Conservation (phyloP, 1,284 basidiomycete genomes). For the Ustilago sp. region DNA sequence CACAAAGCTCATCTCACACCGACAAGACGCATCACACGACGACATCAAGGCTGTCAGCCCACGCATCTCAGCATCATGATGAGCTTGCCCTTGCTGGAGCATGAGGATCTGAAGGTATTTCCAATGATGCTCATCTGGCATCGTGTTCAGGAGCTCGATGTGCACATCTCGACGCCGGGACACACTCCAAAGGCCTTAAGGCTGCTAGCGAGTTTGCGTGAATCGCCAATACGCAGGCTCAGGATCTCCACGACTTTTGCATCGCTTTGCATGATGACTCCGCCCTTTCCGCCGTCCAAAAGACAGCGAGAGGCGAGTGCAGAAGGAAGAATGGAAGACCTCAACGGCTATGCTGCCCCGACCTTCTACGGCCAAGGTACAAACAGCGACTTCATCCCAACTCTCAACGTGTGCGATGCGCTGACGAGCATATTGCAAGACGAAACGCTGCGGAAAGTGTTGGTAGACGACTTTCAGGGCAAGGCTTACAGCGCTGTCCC, state of each 20-base stretch:
- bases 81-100: slow-evolving; percentile 62
- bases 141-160: slow-evolving; percentile 63
- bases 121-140: slow-evolving; percentile 60
- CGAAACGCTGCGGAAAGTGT: slow-evolving; percentile 16
- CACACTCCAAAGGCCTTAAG: slow-evolving; percentile 53
- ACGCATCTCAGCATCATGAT: slow-evolving; percentile 60
- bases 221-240: slow-evolving; percentile 54
- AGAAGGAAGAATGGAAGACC: not conserved
- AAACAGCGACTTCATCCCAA: not conserved
- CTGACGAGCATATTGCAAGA: slow-evolving; percentile 30
- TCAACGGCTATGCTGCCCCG: not conserved
- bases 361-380: not conserved
- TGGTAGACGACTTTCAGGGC: slow-evolving; percentile 45
- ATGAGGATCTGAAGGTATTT: slow-evolving; percentile 62
- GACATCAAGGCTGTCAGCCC: slow-evolving; percentile 55
- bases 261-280: slow-evolving; percentile 54
- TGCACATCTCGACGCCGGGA: slow-evolving; percentile 54
- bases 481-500: slow-evolving; percentile 25
- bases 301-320: slow-evolving; percentile 30
- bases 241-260: slow-evolving; percentile 61
- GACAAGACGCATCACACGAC: slow-evolving; percentile 28
- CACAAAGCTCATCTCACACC: slow-evolving; percentile 62
- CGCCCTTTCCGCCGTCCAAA: slow-evolving; percentile 46
- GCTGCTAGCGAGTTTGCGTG: slow-evolving; percentile 49
- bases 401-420: slow-evolving; percentile 38